Percentiles rank a stretch among this genome's conserved stretches.
Evolutionary conservation across 1,284 basidiomycete species (phyloP).

Genomic region (Inonotus obliquus): DNA sequence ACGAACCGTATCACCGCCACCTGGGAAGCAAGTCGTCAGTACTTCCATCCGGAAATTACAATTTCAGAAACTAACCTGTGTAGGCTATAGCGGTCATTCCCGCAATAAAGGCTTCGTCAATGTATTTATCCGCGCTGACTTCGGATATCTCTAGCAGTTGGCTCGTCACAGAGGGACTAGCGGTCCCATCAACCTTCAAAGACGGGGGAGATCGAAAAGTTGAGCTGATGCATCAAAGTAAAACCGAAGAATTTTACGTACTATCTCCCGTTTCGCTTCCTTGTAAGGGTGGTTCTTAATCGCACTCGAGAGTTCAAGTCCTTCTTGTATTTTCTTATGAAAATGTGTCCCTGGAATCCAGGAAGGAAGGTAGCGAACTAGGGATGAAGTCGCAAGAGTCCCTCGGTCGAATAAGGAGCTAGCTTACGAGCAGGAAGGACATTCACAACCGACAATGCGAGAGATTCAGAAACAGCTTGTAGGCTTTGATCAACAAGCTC

Average conservation of each 20-base stretch:
- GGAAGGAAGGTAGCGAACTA: background rate
- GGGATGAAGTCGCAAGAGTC: background rate
- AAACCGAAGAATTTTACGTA: no score
- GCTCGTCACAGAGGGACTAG: conserved; percentile 13
- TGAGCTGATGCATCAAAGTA: no score
- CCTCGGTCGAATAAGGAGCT: background rate
- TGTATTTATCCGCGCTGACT: no score
- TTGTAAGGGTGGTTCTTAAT: no score
- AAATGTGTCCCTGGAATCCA: conserved; percentile 13
- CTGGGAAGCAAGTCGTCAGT: conserved; percentile 11
- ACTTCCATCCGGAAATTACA: no score
- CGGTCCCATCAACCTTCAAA: conserved; percentile 7
- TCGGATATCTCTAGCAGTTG: conserved; percentile 1
- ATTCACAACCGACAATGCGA: conserved; percentile 10
- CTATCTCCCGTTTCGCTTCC: no score
- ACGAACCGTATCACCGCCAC: conserved; percentile 20
- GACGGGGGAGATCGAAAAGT: background rate
- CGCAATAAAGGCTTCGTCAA: conserved; percentile 3
- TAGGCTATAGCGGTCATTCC: background rate
- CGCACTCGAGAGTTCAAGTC: background rate
- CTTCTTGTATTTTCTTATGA: background rate
- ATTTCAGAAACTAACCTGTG: conserved; percentile 6
- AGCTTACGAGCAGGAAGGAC: background rate
- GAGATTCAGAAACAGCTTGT: background rate
- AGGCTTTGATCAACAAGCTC: conserved; percentile 15